Conservation (phyloP, 768 basidiomycete species). For the Lepiota subincarnata region DNA sequence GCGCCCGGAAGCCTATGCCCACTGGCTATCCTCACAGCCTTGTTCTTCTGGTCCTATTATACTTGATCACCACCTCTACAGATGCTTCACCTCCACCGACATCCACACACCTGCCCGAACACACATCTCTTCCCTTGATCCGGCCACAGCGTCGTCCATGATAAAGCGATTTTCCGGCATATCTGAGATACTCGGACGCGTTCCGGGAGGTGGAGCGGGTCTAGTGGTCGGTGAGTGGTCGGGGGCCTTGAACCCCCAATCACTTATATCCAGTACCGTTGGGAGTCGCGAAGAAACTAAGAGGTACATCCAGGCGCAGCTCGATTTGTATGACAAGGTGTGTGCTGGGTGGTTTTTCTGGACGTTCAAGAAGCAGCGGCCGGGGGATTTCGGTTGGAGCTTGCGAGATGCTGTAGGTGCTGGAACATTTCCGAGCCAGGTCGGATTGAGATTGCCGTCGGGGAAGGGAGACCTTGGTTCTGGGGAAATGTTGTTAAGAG, state of each 20-base stretch:
- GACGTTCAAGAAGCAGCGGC: constrained; percentile 71
- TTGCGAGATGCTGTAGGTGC: constrained; percentile 58
- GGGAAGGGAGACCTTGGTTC: background rate
- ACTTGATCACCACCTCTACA: constrained; percentile 81
- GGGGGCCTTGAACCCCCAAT: constrained; percentile 65
- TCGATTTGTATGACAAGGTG: constrained; percentile 55
- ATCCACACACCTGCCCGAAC: constrained; percentile 45
- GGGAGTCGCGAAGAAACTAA: constrained; percentile 30
- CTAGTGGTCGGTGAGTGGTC: constrained; percentile 80
- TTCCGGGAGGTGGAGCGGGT: constrained; percentile 24
- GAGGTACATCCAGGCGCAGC: constrained; percentile 57
- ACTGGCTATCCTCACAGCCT: constrained; percentile 37
- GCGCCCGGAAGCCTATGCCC: constrained; percentile 61
- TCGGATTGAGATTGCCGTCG: constrained; percentile 36
- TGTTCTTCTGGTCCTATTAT: constrained; percentile 38
- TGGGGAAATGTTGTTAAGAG: background rate
- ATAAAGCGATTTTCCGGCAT: constrained; percentile 28
- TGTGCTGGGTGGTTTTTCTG: constrained; percentile 83
- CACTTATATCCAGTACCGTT: constrained; percentile 30
- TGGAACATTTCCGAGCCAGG: constrained; percentile 54
- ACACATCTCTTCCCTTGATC: constrained; percentile 49
- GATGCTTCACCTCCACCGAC: constrained; percentile 70
- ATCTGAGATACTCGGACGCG: constrained; percentile 28
- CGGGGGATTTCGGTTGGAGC: constrained; percentile 73
- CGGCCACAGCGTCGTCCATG: constrained; percentile 32